phyloP scores from a whole-genome alignment of 257 asterid species.

The Thymus quinquecostatus region DNA sequence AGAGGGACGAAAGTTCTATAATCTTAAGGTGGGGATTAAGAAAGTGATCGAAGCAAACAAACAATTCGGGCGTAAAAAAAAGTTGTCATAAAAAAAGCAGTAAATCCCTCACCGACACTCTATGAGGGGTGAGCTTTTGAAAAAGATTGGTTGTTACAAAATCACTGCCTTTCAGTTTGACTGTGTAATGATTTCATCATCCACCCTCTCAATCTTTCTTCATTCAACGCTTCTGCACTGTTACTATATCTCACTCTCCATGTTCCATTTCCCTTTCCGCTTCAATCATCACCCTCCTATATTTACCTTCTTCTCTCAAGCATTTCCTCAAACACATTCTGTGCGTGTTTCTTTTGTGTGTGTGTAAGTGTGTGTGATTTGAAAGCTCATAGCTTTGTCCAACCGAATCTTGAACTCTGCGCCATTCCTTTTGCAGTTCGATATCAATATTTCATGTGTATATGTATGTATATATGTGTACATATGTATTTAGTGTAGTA shows the following conservation, averaged over 20 bases:
- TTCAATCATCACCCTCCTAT: constrained; percentile 27
- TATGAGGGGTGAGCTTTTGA: constrained; percentile 24
- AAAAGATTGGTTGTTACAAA: constrained; percentile 28
- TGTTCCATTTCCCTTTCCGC: not conserved
- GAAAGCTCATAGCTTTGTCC: constrained; percentile 29
- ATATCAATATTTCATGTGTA: constrained; percentile 33
- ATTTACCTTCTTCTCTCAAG: constrained; percentile 22
- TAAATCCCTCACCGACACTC: constrained; percentile 37
- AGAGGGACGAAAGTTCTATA: too few relatives aligned
- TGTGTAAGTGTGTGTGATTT: constrained; percentile 19
- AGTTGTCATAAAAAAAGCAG: not conserved
- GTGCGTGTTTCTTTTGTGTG: not conserved
- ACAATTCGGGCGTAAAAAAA: not conserved
- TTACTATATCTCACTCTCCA: not conserved
- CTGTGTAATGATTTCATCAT: constrained; percentile 16
- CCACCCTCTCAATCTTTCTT: constrained; percentile 11
- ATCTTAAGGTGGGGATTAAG: too few relatives aligned
- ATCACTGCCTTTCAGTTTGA: constrained; percentile 18
- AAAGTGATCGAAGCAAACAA: not conserved
- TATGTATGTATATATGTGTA: not conserved
- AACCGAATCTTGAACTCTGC: constrained; percentile 30
- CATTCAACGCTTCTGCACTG: not conserved
- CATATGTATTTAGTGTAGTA: not conserved
- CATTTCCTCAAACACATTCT: constrained; percentile 19
- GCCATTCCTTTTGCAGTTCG: constrained; percentile 32